A percentile compares a stretch with the other conserved stretches of the same genome.
These are phyloP conservation scores for Mycena citricolor DNA, from an alignment of 1,284 basidiomycete genomes.

Conservation along the genomic window DNA sequence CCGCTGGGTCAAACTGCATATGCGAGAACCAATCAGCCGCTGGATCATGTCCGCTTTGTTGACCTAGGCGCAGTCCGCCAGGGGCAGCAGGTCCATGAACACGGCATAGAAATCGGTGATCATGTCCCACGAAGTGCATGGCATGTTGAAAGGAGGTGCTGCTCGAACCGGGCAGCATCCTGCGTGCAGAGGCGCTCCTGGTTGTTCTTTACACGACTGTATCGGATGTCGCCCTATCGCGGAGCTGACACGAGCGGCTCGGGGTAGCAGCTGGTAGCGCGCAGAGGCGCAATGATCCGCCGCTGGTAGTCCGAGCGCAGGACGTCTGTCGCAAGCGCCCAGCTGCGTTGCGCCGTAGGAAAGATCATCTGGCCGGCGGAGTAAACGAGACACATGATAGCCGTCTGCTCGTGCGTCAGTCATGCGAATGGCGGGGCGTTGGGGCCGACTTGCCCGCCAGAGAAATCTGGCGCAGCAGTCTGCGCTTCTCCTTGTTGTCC, in stretches of 20 bases:
- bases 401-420: constrained; percentile 61
- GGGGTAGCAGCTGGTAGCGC: constrained; percentile 44
- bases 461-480: constrained; percentile 45
- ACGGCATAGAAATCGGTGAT: constrained; percentile 64
- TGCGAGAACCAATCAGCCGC: constrained; percentile 70
- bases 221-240: constrained; percentile 56
- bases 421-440: constrained; percentile 55
- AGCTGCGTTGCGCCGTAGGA: constrained; percentile 25
- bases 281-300: constrained; percentile 56
- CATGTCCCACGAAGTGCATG: constrained; percentile 44
- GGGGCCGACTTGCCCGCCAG: constrained; percentile 73
- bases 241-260: constrained; percentile 64
- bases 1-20: constrained; percentile 66
- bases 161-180: constrained; percentile 56
- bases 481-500: constrained; percentile 30
- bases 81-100: constrained; percentile 57
- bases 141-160: constrained; percentile 52
- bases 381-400: constrained; percentile 55
- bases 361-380: constrained; percentile 28
- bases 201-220: constrained; percentile 56
- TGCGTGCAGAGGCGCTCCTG: constrained; percentile 50
- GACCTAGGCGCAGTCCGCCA: constrained; percentile 55
- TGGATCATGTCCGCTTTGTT: constrained; percentile 70
- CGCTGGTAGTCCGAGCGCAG: constrained; percentile 55
- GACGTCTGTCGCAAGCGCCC: constrained; percentile 28